Conservation (phyloP, 106 monocot species). For the Gastrodia elata region DNA sequence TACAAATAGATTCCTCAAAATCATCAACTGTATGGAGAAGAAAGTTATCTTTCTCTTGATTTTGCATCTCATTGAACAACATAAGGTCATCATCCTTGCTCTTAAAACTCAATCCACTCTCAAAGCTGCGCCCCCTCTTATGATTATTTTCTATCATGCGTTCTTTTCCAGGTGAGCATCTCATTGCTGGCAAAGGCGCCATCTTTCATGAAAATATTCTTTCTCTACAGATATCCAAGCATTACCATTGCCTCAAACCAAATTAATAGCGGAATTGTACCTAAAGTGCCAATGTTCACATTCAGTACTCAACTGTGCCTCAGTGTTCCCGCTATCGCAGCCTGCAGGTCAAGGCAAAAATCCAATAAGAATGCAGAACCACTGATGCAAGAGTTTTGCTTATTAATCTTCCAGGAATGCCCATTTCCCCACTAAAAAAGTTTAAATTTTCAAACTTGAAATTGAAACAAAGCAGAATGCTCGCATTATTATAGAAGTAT, state of each 20-base stretch:
- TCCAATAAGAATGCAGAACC: background rate
- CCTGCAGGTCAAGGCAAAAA: conserved; percentile 4
- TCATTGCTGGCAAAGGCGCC: conserved; percentile 65
- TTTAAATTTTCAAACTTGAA: background rate
- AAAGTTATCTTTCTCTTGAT: conserved; percentile 56
- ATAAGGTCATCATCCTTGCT: conserved; percentile 75
- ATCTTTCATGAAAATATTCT: conserved; percentile 34
- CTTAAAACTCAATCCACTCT: conserved; percentile 33
- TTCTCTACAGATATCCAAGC: background rate
- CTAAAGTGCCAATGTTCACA: background rate
- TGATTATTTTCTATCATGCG: conserved; percentile 33
- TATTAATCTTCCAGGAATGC: background rate
- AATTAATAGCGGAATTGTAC: background rate
- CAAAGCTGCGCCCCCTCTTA: conserved; percentile 56
- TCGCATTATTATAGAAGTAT: background rate
- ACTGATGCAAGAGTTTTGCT: background rate
- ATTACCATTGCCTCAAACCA: background rate
- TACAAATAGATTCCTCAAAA: conserved; percentile 82
- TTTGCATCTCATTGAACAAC: conserved; percentile 79
- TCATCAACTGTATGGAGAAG: conserved; percentile 77
- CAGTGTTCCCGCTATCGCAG: background rate
- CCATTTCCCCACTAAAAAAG: background rate
- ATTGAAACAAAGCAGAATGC: background rate
- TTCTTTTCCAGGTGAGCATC: conserved; percentile 53
- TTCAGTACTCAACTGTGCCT: background rate